Evolutionary conservation across 495 filamentous ascomycete genomes (phyloP), one percentile per base, ranked within the genome.

Genomic region (Beverwykella pulmonaria): DNA sequence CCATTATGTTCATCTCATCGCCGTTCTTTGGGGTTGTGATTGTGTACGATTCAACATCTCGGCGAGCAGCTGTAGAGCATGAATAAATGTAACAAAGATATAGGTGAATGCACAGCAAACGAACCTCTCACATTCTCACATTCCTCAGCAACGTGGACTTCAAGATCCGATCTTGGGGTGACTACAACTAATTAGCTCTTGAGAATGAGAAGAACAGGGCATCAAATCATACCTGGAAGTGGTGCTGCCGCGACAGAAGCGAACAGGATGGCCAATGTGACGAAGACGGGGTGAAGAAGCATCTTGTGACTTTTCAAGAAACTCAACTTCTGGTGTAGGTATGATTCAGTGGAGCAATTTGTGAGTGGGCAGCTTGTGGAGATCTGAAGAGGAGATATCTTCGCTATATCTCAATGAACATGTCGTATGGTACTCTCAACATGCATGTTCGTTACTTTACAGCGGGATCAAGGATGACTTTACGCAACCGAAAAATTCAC

Each of bases 231-330:
- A 55, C 53, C n/a, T 29, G 53, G 29, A 12, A 55, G 5, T 15
- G 53, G 53, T 20, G 53, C n/a, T 32, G 53, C 53, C 14, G 26
- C 25, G 6, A 32, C 53, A 3, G 29, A 34, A 55, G 53, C 53
- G 9, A n/a, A 6, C 10, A 55, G 23, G n/a, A 30, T 19, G 1
- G 29, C n/a, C 6, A 30, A 29, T 29, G 53, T 34, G 53, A 55
- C n/a, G 25, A 55, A 20, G 53, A 30, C 19, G 4, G 23, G 7
- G n/a, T 55, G 23, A 30, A 55, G n/a, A 15, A 30, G 25, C 53
- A 55, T 55, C 17, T 55, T 55, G 39, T 15, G 17, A 44, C 39
- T 44, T 12, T 9, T 44, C 32, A 34, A 44, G n/a, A 44, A 7
- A 2, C 39, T 44, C 6, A 44, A n/a, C 6, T 44, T 4, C 8